Base-by-base conservation (phyloP, 2,329 filamentous ascomycete species). In the Emydomyces testavorans region DNA sequence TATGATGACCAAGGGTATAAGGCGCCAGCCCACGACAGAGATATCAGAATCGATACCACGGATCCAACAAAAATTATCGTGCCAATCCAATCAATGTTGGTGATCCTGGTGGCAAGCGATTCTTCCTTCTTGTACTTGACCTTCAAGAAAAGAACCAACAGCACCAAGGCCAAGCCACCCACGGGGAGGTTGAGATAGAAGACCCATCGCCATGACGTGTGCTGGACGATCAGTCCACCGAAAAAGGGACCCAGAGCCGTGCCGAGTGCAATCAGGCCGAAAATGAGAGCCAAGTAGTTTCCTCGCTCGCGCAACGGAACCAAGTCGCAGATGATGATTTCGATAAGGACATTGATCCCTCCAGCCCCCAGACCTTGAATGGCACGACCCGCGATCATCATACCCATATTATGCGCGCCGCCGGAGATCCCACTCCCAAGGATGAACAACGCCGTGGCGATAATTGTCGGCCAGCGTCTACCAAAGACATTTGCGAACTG, bases 341-440 rank as follows among this genome's bases (percentile, higher is more conserved):
- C 67, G 0, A 63, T 65, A 43, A 74, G 55, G 1, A 61, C 49
- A 20, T 53, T 56, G 52, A 71, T 65, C 0, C 72, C 73, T 1
- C 69, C 71, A 1, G 61, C 66, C 0, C 72, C 73, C 1, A 73
- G 55, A 0, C 78, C 78, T 48, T 80, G 76, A 1, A 81, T 58
- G 0, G 68, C 67, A 0, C 77, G 68, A n/a, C 74, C 75, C 51
- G 65, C 68, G 11, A 82, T 76, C 1, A 83, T 62, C 56, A 71
- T 70, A 0, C 53, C 56, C 0, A 62, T 63, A 6, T 53, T 69
- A 0, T 56, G 64, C 0, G 77, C 71, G 0, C 67, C 69, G 0
- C 74, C 77, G 35, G 64, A 69, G 2, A 81, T 63, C 0, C 68
- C 72, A 48, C 74, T 76, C 0, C 77, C 77, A 0, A 79, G 53